Percentiles rank a stretch among this genome's conserved stretches.
Evolutionary conservation across 768 basidiomycete species (phyloP).

Genomic region (Heimioporus sp.): DNA sequence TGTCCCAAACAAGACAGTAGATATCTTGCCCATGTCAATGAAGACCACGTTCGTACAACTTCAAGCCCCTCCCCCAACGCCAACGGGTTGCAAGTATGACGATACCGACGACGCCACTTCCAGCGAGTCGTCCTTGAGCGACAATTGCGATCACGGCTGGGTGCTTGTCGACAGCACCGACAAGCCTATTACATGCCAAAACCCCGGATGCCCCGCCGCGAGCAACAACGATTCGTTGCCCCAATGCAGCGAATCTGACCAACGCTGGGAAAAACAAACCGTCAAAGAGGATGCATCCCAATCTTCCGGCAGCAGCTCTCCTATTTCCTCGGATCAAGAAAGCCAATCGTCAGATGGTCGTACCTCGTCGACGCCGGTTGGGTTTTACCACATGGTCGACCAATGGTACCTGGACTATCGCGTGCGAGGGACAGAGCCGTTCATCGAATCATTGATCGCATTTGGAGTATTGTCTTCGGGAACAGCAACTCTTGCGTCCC

Average conservation of each 20-base stretch:
- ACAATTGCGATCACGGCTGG: neutral
- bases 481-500: constrained; percentile 13
- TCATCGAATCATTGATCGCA: constrained; percentile 14
- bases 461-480: constrained; percentile 13
- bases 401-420: constrained; percentile 24
- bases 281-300: neutral
- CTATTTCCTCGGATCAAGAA: constrained; percentile 8
- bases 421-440: constrained; percentile 11
- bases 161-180: neutral
- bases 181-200: neutral
- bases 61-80: constrained; percentile 21
- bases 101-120: constrained; percentile 1
- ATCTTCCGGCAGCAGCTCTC: neutral
- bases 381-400: constrained; percentile 13
- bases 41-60: neutral
- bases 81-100: constrained; percentile 1
- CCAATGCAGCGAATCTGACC: neutral
- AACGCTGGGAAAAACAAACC: neutral
- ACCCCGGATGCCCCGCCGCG: neutral
- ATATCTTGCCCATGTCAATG: constrained; percentile 8
- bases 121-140: neutral
- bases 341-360: constrained; percentile 7
- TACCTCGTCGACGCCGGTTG: neutral
- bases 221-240: neutral
- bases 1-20: constrained; percentile 23